Conservation (phyloP, 2,329 filamentous ascomycete species). For the Pseudogymnoascus sp. region DNA sequence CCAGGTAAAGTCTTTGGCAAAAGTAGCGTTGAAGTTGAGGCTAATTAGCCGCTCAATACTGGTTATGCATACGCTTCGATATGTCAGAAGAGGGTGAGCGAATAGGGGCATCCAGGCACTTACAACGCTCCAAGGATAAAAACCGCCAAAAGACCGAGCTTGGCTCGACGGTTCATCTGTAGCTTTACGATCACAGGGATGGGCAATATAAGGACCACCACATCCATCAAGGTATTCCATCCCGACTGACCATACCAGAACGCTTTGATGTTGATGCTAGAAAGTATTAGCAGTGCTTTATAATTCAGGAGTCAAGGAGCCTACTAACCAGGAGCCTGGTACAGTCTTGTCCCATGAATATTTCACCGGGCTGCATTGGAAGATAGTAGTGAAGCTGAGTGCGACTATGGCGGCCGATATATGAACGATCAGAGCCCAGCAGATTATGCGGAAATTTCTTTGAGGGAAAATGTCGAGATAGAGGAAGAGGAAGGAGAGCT, state of each 20-base stretch:
- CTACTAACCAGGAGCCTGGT: background rate
- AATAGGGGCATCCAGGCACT: background rate
- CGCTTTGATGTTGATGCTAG: slow-evolving; percentile 8
- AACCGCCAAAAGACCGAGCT: slow-evolving; percentile 4
- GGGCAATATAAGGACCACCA: slow-evolving; percentile 9
- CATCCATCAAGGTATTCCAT: slow-evolving; percentile 10
- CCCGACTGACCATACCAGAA: slow-evolving; percentile 8
- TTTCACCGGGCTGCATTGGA: slow-evolving; percentile 14
- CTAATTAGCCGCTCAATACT: slow-evolving; percentile 14
- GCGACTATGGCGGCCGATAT: slow-evolving; percentile 8
- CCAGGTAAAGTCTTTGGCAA: slow-evolving; percentile 9
- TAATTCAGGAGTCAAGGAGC: background rate
- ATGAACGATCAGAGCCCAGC: slow-evolving; percentile 10
- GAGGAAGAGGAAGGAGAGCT: slow-evolving; percentile 14
- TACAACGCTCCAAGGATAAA: slow-evolving; percentile 4
- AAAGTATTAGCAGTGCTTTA: background rate
- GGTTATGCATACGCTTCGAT: slow-evolving; percentile 13
- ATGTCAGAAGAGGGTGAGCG: background rate
- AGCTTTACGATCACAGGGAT: slow-evolving; percentile 9
- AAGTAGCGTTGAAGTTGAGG: slow-evolving; percentile 11
- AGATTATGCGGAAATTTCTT: slow-evolving; percentile 11
- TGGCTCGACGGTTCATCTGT: slow-evolving; percentile 10
- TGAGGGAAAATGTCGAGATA: slow-evolving; percentile 15
- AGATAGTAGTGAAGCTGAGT: slow-evolving; percentile 12
- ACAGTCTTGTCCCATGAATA: slow-evolving; percentile 17